Percentiles rank a stretch among this genome's conserved stretches.
phyloP scores from a whole-genome alignment of 2,329 filamentous ascomycete species.

The Coniochaeta sp. region DNA sequence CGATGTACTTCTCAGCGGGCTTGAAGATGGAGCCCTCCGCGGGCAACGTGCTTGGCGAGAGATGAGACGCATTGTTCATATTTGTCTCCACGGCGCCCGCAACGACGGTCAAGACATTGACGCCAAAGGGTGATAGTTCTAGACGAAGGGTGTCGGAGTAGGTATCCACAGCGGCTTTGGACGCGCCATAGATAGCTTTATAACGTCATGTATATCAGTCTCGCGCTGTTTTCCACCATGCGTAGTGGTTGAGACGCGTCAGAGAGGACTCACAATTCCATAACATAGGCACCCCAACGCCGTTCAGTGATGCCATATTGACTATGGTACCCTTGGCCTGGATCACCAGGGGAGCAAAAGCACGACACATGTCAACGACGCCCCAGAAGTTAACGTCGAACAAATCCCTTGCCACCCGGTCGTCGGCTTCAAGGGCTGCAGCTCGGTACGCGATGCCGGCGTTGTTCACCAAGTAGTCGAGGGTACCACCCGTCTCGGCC shows the following conservation, averaged over 20 bases:
- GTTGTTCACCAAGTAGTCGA: conserved; percentile 18
- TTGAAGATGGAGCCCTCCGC: conserved; percentile 1
- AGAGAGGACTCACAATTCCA: conserved; percentile 6
- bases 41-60: neutral
- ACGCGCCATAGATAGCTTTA: conserved; percentile 18
- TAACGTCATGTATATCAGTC: neutral
- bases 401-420: conserved; percentile 11
- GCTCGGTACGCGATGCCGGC: conserved; percentile 19
- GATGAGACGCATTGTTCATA: neutral
- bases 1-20: neutral
- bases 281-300: conserved; percentile 18
- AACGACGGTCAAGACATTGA: conserved; percentile 17
- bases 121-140: conserved; percentile 19
- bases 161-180: conserved; percentile 18
- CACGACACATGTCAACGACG: conserved; percentile 18
- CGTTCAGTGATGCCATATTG: conserved; percentile 17
- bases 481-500: conserved; percentile 12
- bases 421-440: conserved; percentile 17
- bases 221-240: neutral
- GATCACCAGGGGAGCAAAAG: conserved; percentile 19
- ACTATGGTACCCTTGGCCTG: conserved; percentile 19
- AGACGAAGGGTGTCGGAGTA: conserved; percentile 18
- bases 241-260: neutral
- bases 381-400: conserved; percentile 23
- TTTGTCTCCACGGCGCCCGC: conserved; percentile 17